Evolutionary conservation across 2,329 filamentous ascomycete species (phyloP).

Genomic region (Verruconis gallopava): DNA sequence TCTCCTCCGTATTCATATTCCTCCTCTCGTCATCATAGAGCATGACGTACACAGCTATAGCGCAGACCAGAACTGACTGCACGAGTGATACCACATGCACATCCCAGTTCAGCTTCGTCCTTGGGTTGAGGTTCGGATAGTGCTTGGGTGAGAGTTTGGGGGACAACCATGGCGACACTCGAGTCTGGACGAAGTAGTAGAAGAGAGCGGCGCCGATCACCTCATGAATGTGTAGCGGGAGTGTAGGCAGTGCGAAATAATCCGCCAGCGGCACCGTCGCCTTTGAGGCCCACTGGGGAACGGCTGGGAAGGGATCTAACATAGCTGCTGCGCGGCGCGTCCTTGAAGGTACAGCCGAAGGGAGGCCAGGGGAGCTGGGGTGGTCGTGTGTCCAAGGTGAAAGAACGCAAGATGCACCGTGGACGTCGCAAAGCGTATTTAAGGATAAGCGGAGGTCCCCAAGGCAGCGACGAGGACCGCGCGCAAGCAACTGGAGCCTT

Average conservation of each 20-base stretch:
- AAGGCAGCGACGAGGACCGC: too few relatives aligned
- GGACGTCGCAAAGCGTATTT: too few relatives aligned
- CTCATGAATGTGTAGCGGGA: slow-evolving; percentile 69
- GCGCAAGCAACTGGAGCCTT: too few relatives aligned
- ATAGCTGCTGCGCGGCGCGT: slow-evolving; percentile 32
- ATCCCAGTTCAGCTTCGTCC: slow-evolving; percentile 68
- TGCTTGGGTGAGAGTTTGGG: slow-evolving; percentile 45
- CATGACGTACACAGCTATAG: slow-evolving; percentile 62
- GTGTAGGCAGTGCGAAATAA: slow-evolving; percentile 46
- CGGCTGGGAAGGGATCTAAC: slow-evolving; percentile 59
- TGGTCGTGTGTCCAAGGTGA: too few relatives aligned
- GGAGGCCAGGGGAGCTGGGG: not conserved
- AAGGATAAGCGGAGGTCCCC: too few relatives aligned
- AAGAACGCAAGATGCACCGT: too few relatives aligned
- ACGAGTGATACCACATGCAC: slow-evolving; percentile 75
- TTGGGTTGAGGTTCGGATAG: slow-evolving; percentile 49
- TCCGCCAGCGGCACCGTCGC: slow-evolving; percentile 53
- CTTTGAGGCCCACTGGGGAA: slow-evolving; percentile 42
- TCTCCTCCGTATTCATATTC: slow-evolving; percentile 52
- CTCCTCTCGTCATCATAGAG: slow-evolving; percentile 52
- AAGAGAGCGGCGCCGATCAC: slow-evolving; percentile 51
- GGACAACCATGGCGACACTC: slow-evolving; percentile 56
- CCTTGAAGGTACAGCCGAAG: not conserved
- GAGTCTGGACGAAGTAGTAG: slow-evolving; percentile 55
- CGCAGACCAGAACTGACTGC: slow-evolving; percentile 61